Evolutionary conservation across 139 green algal species (phyloP), one percentile per base, ranked within the genome.

Genomic region (Tetratostichococcus sp.): DNA sequence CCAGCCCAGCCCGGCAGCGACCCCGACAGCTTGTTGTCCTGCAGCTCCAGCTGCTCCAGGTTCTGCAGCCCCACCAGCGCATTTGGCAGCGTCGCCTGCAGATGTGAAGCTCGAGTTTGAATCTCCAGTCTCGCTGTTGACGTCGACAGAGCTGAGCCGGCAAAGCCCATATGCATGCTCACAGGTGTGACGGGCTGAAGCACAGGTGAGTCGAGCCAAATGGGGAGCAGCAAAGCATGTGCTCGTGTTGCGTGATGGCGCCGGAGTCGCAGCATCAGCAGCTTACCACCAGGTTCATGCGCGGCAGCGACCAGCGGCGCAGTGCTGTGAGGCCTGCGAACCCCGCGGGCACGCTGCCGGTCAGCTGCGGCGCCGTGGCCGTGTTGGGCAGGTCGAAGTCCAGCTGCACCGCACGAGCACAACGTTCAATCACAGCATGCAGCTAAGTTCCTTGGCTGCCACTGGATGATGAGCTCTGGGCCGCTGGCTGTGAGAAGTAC

Each of bases 11-110:
- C 23, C 30, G 81, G 81, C 74, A 86, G 28, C 5, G 4, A 25
- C 23, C 81, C 77, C 14, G 75, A 75, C 32, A 86, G 75, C 35
- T 69, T 35, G 67, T 86, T 89, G 68, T 67, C 68, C 21, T 33
- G 58, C 39, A 89, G 69, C 39, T 76, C 23, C 35, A 89, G 35
- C 35, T 81, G 69, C 69, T 80, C 77, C 42, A 89, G 76, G 1
- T 65, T 22, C 16, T 1, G 42, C 31, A 85, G 69, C 4, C 30
- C 26, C 1, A 19, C 30, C 43, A 79, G 72, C 23, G 75, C 31
- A 4, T 58, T 11, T 25, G 84, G 84, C 2, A 89, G 32, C 1
- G 30, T 35, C 1, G 70, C 76, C 76, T 80, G 75, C 58, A 65
- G 23, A 25, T 31, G 35, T 42, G 33, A 26, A 50, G 39, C 8